These are phyloP conservation scores for Mucor indicus DNA, from an alignment of 371 early-diverging fungal species.

Conservation along the genomic window DNA sequence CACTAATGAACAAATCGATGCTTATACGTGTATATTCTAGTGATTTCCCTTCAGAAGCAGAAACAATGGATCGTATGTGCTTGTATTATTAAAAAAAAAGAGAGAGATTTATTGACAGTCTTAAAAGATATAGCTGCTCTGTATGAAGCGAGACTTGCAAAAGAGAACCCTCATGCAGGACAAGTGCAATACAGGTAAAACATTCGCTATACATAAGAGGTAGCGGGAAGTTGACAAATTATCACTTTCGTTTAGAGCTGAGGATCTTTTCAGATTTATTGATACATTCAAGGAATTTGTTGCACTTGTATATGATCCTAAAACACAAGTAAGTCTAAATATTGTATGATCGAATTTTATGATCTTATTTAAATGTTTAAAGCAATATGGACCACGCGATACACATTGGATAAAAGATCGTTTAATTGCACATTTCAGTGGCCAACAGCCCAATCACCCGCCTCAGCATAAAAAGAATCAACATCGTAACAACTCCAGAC, in stretches of 20 bases:
- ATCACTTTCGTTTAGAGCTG: slow-evolving; percentile 23
- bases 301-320: slow-evolving; percentile 37
- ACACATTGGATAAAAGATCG: slow-evolving; percentile 49
- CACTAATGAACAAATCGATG: too few species aligned
- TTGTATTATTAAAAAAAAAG: too few species aligned
- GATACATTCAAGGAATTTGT: slow-evolving; percentile 50
- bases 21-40: too few species aligned
- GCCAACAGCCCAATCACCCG: slow-evolving; percentile 15
- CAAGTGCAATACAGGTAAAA: slow-evolving; percentile 46
- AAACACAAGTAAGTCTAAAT: neutral
- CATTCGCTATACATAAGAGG: neutral
- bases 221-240: too few species aligned
- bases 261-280: slow-evolving; percentile 44
- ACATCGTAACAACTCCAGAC: slow-evolving; percentile 12
- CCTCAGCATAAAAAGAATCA: slow-evolving; percentile 7
- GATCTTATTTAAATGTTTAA: too few species aligned
- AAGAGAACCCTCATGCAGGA: slow-evolving; percentile 37
- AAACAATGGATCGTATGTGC: too few species aligned
- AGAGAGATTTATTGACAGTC: too few species aligned
- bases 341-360: too few species aligned
- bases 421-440: slow-evolving; percentile 41
- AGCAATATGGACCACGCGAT: slow-evolving; percentile 43
- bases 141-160: slow-evolving; percentile 37
- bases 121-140: slow-evolving; percentile 45
- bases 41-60: too few species aligned